Evolutionary conservation across 257 asterid genomes (phyloP), one percentile per base, ranked within the genome.

Genomic region (Solanum appendiculatum): DNA sequence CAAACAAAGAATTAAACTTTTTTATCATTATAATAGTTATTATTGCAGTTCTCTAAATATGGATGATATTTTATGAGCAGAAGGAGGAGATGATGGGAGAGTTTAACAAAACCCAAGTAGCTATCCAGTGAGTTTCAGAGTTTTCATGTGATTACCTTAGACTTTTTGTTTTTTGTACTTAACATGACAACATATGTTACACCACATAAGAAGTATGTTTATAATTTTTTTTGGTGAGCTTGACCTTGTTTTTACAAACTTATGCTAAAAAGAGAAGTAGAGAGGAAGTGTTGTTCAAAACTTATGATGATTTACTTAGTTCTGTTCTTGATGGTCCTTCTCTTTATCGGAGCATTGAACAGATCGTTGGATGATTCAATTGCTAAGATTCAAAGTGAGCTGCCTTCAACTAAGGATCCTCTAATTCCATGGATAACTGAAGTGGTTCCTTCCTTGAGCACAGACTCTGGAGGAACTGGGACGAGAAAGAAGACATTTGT

Each of bases 291-390:
- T 42, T 42, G 56, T 77, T 33, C 39, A 42, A 27, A 42, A 44
- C 10, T 27, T 78, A 44, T 27, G 84, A 44, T 78, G 84, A 15
- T 78, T 16, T 27, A 44, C 39, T 15, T 44, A 7, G 40, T 44
- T 15, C 12, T 44, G 16, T 27, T 44, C 84, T 44, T 78, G 64
- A 78, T 27, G 27, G 20, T 16, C 84, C 14, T 44, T 27, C 20
- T 36, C 36, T 74, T 86, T 60, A 78, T 83, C 23, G 85, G 86
- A 88, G 82, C 42, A 31, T 40, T 70, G 46, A 51, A 75, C 91
- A 93, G 98, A 69, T 90, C 94, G 15, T 88, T 92, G 88, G 94
- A 94, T 85, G 84, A 89, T 40, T 93, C 98, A 56, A 92, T 92
- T 74, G 85, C 91, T 84, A 91, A 92, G 85, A 90, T 92, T 70